phyloP scores from a whole-genome alignment of 208 protist species.

The Trypanosoma mega region DNA sequence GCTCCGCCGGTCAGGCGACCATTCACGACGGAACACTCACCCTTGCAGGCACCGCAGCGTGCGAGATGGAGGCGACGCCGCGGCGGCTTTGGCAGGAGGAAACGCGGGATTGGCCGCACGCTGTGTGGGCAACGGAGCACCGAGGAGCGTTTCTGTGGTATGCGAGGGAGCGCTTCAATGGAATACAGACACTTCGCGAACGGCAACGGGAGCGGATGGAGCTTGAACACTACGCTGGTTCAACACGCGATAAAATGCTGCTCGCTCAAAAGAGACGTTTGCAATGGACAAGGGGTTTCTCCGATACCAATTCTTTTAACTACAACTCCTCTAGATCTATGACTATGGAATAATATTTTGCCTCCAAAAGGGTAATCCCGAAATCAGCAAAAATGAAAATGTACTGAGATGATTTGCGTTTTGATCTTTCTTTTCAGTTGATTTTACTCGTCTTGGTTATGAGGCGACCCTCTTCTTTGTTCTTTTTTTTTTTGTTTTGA shows the following conservation, averaged over 20 bases:
- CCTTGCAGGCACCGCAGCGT: neutral
- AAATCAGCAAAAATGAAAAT: too few relatives aligned
- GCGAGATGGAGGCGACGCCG: neutral
- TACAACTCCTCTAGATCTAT: too few relatives aligned
- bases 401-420: too few relatives aligned
- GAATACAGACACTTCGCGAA: slow-evolving; percentile 14
- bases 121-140: slow-evolving; percentile 14
- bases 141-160: slow-evolving; percentile 1
- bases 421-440: too few relatives aligned
- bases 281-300: neutral
- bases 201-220: slow-evolving; percentile 23
- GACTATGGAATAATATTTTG: too few relatives aligned
- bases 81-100: slow-evolving; percentile 24
- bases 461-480: too few relatives aligned
- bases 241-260: neutral
- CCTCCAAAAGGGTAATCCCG: too few relatives aligned
- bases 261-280: neutral
- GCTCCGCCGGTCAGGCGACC: slow-evolving; percentile 20
- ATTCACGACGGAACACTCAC: neutral
- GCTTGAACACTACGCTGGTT: slow-evolving; percentile 29
- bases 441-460: too few relatives aligned
- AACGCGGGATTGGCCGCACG: slow-evolving; percentile 24
- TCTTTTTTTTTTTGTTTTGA: too few relatives aligned
- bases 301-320: too few relatives aligned
- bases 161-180: slow-evolving; percentile 6